phyloP scores from a whole-genome alignment of 352 stramenopile species.

The Pythium dissimile region DNA sequence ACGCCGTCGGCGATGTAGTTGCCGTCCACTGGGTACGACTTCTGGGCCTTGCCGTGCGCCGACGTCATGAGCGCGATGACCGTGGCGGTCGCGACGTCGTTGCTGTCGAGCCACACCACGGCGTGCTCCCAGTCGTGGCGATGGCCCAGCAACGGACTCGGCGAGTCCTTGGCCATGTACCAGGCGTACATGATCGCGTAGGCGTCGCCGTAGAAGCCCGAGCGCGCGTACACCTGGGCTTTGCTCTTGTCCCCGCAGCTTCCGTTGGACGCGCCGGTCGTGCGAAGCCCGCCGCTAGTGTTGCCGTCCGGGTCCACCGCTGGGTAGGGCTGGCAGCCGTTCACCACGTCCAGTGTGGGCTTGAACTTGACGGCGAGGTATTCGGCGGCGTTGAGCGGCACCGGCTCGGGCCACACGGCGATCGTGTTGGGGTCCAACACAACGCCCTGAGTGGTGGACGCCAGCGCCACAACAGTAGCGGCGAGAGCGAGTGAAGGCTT shows the following conservation, averaged over 20 bases:
- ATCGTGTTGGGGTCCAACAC: background rate
- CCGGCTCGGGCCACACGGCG: background rate
- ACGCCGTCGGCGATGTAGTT: background rate
- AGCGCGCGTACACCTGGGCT: slow-evolving; percentile 26
- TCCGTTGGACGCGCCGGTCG: background rate
- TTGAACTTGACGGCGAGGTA: slow-evolving; percentile 5
- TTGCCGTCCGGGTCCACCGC: slow-evolving; percentile 22
- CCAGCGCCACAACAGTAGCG: too few species aligned
- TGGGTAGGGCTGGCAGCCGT: slow-evolving; percentile 21
- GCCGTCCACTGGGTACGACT: background rate
- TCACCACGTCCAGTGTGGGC: slow-evolving; percentile 24
- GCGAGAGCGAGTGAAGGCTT: background rate
- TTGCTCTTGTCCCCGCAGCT: slow-evolving; percentile 14
- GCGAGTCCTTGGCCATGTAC: slow-evolving; percentile 39
- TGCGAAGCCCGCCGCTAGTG: slow-evolving; percentile 16
- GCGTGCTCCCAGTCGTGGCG: slow-evolving; percentile 44
- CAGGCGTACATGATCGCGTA: slow-evolving; percentile 34
- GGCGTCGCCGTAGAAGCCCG: slow-evolving; percentile 21
- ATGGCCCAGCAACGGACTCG: slow-evolving; percentile 22
- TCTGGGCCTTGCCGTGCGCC: slow-evolving; percentile 7
- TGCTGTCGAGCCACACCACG: slow-evolving; percentile 25
- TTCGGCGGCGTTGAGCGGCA: background rate
- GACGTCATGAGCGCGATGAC: slow-evolving; percentile 8
- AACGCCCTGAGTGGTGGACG: background rate
- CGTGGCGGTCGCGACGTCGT: slow-evolving; percentile 3